Evolutionary conservation across 2,329 filamentous ascomycete species (phyloP).

Genomic region (Pseudofabraea citricarpa): DNA sequence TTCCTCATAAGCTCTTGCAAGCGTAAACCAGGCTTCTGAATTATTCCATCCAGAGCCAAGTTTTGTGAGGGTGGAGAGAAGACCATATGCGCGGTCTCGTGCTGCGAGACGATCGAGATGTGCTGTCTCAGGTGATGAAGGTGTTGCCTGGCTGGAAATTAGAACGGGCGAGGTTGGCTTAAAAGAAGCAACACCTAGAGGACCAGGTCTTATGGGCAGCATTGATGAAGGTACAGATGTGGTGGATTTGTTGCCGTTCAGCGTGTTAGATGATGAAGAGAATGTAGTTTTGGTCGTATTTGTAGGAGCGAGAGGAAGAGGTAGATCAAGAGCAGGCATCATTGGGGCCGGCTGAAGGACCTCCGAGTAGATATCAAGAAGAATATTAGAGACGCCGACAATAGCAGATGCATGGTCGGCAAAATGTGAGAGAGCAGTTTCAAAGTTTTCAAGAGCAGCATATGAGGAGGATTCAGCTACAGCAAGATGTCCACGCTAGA

Average conservation of each 20-base stretch:
- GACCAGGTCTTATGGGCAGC: constrained; percentile 21
- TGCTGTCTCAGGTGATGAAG: constrained; percentile 17
- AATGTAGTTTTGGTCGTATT: constrained; percentile 10
- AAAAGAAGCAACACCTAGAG: constrained; percentile 20
- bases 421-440: constrained; percentile 73
- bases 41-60: constrained; percentile 85
- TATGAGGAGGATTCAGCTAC: constrained; percentile 41
- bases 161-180: constrained; percentile 23
- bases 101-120: constrained; percentile 72
- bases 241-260: background rate
- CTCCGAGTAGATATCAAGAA: constrained; percentile 79
- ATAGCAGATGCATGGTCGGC: constrained; percentile 77
- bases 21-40: constrained; percentile 86
- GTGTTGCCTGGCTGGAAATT: constrained; percentile 11
- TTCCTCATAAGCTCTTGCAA: constrained; percentile 84
- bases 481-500: constrained; percentile 26
- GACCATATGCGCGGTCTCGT: constrained; percentile 79
- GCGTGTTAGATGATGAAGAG: background rate
- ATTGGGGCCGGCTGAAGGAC: constrained; percentile 56
- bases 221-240: background rate
- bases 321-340: constrained; percentile 27
- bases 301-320: constrained; percentile 13
- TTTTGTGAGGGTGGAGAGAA: constrained; percentile 79
- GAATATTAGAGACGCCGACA: constrained; percentile 75
- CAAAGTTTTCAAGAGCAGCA: constrained; percentile 71